phyloP scores from a whole-genome alignment of 148 eudicot species.

The Camellia japonica region DNA sequence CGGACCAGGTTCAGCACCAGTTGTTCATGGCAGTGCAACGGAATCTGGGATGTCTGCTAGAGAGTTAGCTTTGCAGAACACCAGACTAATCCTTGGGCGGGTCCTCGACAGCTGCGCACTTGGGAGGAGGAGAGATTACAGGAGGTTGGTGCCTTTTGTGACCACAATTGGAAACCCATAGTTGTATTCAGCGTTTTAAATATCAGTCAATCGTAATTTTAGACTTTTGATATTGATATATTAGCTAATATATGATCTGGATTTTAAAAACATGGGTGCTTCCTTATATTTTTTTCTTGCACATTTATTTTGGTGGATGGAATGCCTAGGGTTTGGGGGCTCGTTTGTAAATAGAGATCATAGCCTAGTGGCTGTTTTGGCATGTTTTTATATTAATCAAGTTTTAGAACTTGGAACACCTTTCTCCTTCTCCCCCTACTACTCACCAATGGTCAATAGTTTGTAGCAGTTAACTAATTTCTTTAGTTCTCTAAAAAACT shows the following conservation, averaged over 20 bases:
- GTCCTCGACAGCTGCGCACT: conserved; percentile 88
- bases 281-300: neutral
- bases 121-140: conserved; percentile 84
- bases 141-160: conserved; percentile 90
- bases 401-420: neutral
- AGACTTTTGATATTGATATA: too few species aligned
- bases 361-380: neutral
- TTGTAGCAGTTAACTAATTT: neutral
- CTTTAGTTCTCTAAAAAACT: too few species aligned
- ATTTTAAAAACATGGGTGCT: too few species aligned
- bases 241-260: too few species aligned
- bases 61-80: conserved; percentile 86
- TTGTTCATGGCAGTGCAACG: conserved; percentile 34
- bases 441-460: conserved; percentile 7
- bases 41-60: conserved; percentile 72
- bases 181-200: neutral
- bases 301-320: neutral
- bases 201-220: too few species aligned
- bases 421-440: neutral
- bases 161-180: conserved; percentile 57
- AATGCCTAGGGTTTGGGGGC: neutral
- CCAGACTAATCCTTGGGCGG: conserved; percentile 74
- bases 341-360: conserved; percentile 3
- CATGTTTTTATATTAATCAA: neutral
- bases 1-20: conserved; percentile 39